Evolutionary conservation across 257 asterid species (phyloP), one percentile per base, ranked within the genome.

Genomic region (Plantago ovata): DNA sequence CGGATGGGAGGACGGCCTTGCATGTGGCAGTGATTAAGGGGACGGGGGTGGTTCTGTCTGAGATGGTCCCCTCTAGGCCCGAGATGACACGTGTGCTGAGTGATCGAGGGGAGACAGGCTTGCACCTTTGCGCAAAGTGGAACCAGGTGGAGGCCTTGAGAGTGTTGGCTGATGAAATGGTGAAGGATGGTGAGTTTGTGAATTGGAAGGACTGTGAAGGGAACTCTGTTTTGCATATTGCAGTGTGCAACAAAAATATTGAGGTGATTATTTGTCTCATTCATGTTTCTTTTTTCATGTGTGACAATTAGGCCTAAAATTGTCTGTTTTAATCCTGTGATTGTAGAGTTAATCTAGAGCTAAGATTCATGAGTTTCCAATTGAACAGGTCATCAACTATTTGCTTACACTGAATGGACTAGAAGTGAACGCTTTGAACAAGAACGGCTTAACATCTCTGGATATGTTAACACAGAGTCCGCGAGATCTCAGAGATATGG

Each of bases 1-100:
- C 24, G n/a, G 79, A 73, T 41, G 83, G 83, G 38, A 67, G 70
- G 77, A 77, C 76, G 42, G 60, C 79, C 22, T 61, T 77, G 53
- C 79, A 77, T 44, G 44, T 60, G 64, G 79, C 83, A 13, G 79
- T 59, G 43, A 41, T 68, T 56, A 77, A 73, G 68, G 75, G 79
- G 40, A 63, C 75, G 67, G 65, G 50, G 13, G 60, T 23, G 61
- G 79, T 64, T 15, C 62, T 70, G 64, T 53, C 69, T n/a, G 77
- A 69, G 77, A 43, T 77, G 65, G 64, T 73, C 56, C 69, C 62
- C 22, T 66, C 24, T 15, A 32, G 40, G 2, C 68, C 74, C 40
- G 70, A 67, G 52, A 62, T 41, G 55, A 53, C 24, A 20, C 52
- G 51, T 45, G 57, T 6, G 13, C 21, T 71, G 64, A 69, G 80